Percentiles rank a stretch among this genome's conserved stretches.
Conservation (phyloP, 2,329 filamentous ascomycete genomes). For the Xylariaceae sp. region DNA sequence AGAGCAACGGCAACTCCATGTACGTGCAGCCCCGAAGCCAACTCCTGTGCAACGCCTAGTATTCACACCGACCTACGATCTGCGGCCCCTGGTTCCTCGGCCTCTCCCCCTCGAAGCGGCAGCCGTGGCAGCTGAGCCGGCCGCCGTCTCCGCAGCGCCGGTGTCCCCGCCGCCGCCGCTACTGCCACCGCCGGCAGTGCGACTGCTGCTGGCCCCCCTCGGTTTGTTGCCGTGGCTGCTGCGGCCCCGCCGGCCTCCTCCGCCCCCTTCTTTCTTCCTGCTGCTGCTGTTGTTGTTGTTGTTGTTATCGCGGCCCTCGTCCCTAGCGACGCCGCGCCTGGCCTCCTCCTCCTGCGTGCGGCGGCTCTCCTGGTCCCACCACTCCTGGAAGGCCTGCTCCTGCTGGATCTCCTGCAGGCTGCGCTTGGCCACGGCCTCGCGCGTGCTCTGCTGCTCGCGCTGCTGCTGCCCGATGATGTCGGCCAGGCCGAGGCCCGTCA, state of each 20-base stretch:
- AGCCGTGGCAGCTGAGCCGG: too few species aligned
- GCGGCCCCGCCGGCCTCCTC: background rate
- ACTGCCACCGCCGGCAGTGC: too few species aligned
- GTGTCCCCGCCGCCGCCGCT: too few species aligned
- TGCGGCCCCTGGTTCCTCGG: too few species aligned
- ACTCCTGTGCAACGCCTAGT: too few species aligned
- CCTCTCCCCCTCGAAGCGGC: too few species aligned
- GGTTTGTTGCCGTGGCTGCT: conserved; percentile 1
- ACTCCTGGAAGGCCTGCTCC: conserved; percentile 93
- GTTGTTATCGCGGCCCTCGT: too few species aligned
- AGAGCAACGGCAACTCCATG: background rate
- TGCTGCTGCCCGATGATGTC: conserved; percentile 87
- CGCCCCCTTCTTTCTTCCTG: conserved; percentile 18
- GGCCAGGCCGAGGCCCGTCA: conserved; percentile 69
- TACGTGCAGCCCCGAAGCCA: background rate
- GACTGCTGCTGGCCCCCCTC: too few species aligned
- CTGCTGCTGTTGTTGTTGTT: conserved; percentile 33
- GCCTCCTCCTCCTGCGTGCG: conserved; percentile 59
- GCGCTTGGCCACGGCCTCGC: conserved; percentile 78
- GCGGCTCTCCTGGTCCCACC: conserved; percentile 84
- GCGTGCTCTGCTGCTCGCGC: conserved; percentile 73
- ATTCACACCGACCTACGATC: too few species aligned
- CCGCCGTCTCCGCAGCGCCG: too few species aligned
- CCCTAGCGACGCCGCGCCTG: conserved; percentile 29
- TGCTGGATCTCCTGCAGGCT: conserved; percentile 92